Base-by-base conservation (phyloP, 345 rosid species). In the sweet orange (Citrus sinensis) region DNA sequence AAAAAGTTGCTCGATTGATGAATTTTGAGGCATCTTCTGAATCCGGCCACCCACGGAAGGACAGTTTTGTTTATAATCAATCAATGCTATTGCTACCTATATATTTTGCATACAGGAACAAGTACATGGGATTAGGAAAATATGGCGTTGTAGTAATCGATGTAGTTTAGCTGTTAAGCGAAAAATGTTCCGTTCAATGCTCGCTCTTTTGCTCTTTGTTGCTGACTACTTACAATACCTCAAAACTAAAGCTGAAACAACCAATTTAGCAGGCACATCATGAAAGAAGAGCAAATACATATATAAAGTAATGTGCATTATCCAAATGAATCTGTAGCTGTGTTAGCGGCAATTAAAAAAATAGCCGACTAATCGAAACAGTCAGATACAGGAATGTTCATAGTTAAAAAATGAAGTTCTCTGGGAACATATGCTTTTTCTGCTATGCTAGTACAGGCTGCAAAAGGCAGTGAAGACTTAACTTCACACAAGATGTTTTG, bases 291-390 rank as follows among this genome's bases (percentile, higher is more conserved):
- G 60, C 37, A 25, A 0, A 63, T 29, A 37, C 55, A 60, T 35
- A 32, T 2, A 32, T 37, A 34, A 35, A 51, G 51, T n/a, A 19
- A 67, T n/a, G 27, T 54, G 67, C 39, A 65, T 25, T 74, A 58
- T 20, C 60, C 22, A 75, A 64, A 65, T 64, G n/a, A 34, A 67
- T 22, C 14, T 29, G 61, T 32, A 30, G 17, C 16, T 29, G 20
- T n/a, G 37, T 67, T 30, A 70, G 74, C 17, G 81, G 83, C 83
- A 61, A 82, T 40, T 34, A 6, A 77, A 77, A 84, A 76, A 64
- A 34, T 60, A 80, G 73, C 81, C 87, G 74, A 59, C 81, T 19
- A 74, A 70, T 42, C 77, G 68, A 55, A 59, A 37, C 40, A 32
- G 71, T 75, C 29, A 32, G 17, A 55, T 54, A 54, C 22, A 5